Percentiles rank a stretch among this genome's conserved stretches.
Evolutionary conservation across 1,139 yeast genomes (phyloP).

Genomic region (Wickerhamomyces sp.): DNA sequence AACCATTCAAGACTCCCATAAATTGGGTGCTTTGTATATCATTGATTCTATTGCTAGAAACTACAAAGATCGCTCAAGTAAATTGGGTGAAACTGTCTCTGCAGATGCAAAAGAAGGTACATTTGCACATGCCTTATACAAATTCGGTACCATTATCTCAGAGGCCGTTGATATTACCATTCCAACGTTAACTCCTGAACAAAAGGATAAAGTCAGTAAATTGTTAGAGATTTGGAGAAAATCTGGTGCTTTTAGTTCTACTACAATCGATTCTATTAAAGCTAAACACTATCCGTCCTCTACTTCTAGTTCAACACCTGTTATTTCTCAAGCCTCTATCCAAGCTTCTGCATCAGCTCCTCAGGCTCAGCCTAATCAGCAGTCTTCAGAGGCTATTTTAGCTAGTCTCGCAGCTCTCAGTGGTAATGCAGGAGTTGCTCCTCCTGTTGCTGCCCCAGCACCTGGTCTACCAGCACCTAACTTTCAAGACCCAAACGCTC

Average conservation of each 20-base stretch:
- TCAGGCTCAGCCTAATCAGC: constrained; percentile 2
- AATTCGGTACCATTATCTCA: constrained; percentile 54
- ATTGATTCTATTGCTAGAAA: constrained; percentile 91
- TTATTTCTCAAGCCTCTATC: constrained; percentile 17
- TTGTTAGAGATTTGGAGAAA: constrained; percentile 91
- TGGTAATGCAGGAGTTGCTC: neutral
- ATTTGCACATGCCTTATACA: constrained; percentile 66
- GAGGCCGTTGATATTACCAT: constrained; percentile 57
- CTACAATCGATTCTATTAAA: constrained; percentile 51
- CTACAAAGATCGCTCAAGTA: constrained; percentile 69
- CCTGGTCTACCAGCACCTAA: constrained; percentile 1
- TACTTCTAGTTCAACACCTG: constrained; percentile 20
- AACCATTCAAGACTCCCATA: constrained; percentile 74
- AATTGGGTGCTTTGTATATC: constrained; percentile 85
- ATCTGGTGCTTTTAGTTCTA: constrained; percentile 68
- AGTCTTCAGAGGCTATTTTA: constrained; percentile 7
- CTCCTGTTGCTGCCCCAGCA: constrained; percentile 2
- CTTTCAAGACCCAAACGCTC: constrained; percentile 24
- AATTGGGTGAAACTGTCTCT: constrained; percentile 41
- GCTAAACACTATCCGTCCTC: constrained; percentile 45
- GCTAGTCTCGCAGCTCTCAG: constrained; percentile 2
- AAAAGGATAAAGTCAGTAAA: constrained; percentile 70
- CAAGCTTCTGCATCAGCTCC: constrained; percentile 18
- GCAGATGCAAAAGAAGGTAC: constrained; percentile 62
- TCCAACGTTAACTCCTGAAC: constrained; percentile 45